Evolutionary conservation across 495 filamentous ascomycete genomes (phyloP).

Genomic region (Lasiosphaeria miniovina): DNA sequence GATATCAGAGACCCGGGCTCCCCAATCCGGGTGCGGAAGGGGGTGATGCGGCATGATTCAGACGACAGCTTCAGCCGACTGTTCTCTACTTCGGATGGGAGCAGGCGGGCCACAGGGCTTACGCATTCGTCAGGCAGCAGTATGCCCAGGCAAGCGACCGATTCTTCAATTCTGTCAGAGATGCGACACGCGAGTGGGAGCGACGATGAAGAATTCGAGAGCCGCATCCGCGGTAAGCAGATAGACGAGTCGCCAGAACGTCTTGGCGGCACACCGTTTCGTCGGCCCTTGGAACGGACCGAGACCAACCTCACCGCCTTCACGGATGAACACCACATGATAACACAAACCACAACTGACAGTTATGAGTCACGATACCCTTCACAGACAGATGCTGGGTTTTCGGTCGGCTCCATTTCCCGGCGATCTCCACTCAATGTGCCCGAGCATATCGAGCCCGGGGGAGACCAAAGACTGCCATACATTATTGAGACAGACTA

Average conservation of each 20-base stretch:
- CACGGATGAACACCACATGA: conserved; percentile 43
- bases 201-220: conserved; percentile 34
- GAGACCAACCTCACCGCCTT: conserved; percentile 35
- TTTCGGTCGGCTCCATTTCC: conserved; percentile 14
- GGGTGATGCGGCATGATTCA: conserved; percentile 64
- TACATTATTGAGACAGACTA: conserved; percentile 51
- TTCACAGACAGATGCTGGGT: conserved; percentile 28
- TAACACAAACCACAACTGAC: conserved; percentile 44
- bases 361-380: conserved; percentile 35
- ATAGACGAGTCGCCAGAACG: conserved; percentile 32
- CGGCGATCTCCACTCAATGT: conserved; percentile 6
- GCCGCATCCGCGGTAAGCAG: conserved; percentile 35
- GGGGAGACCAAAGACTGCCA: conserved; percentile 26
- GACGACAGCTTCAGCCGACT: conserved; percentile 72
- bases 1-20: conserved; percentile 30
- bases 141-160: conserved; percentile 10
- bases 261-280: conserved; percentile 15
- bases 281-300: conserved; percentile 25
- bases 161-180: conserved; percentile 18
- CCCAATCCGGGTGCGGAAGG: conserved; percentile 28
- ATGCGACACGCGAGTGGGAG: conserved; percentile 22
- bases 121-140: conserved; percentile 37
- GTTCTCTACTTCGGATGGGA: conserved; percentile 74
- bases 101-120: conserved; percentile 41
- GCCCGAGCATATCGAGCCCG: conserved; percentile 19